phyloP scores from a whole-genome alignment of 257 asterid species.

The Handroanthus guayacan region DNA sequence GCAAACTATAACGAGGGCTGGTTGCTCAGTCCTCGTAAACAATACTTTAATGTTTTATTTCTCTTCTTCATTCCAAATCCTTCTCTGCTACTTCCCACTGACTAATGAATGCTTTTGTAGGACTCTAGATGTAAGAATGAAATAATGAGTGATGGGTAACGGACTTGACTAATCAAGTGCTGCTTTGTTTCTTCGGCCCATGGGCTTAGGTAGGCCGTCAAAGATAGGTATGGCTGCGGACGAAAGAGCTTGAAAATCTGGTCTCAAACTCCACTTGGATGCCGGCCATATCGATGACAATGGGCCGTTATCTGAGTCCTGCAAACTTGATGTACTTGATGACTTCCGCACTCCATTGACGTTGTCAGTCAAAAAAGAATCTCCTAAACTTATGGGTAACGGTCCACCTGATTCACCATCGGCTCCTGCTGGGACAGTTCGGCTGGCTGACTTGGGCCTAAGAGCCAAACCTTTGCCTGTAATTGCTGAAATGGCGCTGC shows the following conservation, averaged over 20 bases:
- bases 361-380: slow-evolving; percentile 48
- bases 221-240: slow-evolving; percentile 79
- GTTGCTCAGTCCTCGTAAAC: background rate
- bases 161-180: slow-evolving; percentile 65
- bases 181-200: slow-evolving; percentile 67
- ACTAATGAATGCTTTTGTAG: slow-evolving; percentile 28
- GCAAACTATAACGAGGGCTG: slow-evolving; percentile 8
- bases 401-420: slow-evolving; percentile 52
- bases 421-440: slow-evolving; percentile 37
- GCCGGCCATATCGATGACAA: slow-evolving; percentile 75
- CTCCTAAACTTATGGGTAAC: slow-evolving; percentile 48
- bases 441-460: slow-evolving; percentile 72
- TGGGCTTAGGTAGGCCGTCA: slow-evolving; percentile 80
- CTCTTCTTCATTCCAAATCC: background rate
- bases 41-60: background rate
- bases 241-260: slow-evolving; percentile 78
- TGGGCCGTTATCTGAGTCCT: slow-evolving; percentile 63
- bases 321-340: slow-evolving; percentile 80
- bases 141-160: slow-evolving; percentile 21
- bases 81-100: slow-evolving; percentile 22
- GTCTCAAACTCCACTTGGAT: slow-evolving; percentile 76
- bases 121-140: background rate
- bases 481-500: slow-evolving; percentile 59
- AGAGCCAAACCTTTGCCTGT: slow-evolving; percentile 73
- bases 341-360: slow-evolving; percentile 68